Base-by-base conservation (phyloP, 805 yeast genomes). In the Metschnikowia picachoensis region DNA sequence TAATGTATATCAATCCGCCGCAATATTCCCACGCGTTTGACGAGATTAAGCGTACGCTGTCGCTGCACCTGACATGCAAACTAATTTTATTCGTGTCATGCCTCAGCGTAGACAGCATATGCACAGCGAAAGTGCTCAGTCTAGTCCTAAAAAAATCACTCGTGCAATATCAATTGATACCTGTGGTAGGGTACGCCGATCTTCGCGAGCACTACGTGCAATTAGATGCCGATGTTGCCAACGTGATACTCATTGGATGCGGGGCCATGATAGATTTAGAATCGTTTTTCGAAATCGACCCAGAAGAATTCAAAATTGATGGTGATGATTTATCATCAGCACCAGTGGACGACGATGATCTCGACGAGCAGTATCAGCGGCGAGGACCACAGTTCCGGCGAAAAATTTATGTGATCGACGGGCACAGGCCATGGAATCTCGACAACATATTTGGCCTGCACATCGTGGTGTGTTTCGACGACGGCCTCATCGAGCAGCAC, bases 341-440 rank as follows among this genome's bases (percentile, higher is more conserved):
- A 13, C 37, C 25, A 35, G 29, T 20, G 17, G 12, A 10, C 65
- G 57, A 30, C 14, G 36, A 39, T 15, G 32, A 39, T 37, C 39
- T 53, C 20, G 59, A 59, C 13, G 61, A 62, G 16, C 53, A 49
- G 14, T 40, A 44, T 33, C 14, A 41, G 12, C 31, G 43, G 13
- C 51, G 30, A 59, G 49, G 47, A 17, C 47, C 41, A 17, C 31
- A 32, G 13, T 61, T 75, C 35, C 76, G 67, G 39, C 74, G 94
- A 52, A 79, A 75, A 46, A 77, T 92, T 2, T 95, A 88, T 58
- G 78, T 95, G 10, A 74, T 94, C 46, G 99, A 94, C 65, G 90
- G 96, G 3, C 94, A 87, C 53, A 72, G 98, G 52, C 99, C 99
- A 4, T 94, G 99, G 98, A 91, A 91, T 65, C 70, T 94, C 52